These are phyloP conservation scores for Hygrocybe punicea DNA, from an alignment of 768 basidiomycete genomes.

Conservation along the genomic window DNA sequence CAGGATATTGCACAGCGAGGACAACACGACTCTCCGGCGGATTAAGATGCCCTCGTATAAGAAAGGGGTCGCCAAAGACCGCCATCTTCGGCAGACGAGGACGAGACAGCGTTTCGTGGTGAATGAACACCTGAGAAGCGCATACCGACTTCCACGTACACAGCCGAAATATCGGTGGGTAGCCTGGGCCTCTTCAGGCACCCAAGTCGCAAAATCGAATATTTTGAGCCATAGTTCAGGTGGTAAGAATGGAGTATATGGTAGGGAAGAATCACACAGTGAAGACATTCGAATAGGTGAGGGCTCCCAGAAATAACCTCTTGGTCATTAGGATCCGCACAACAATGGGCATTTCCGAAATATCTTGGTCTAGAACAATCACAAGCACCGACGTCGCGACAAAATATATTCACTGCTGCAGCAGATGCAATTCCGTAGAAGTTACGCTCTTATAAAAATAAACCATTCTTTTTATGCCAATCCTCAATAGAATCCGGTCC, in stretches of 20 bases:
- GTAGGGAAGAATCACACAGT: too few relatives aligned
- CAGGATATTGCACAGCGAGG: neutral
- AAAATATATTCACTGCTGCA: too few relatives aligned
- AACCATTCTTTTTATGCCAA: conserved; percentile 56
- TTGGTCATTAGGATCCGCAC: too few relatives aligned
- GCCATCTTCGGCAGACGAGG: conserved; percentile 10
- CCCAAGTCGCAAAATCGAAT: neutral
- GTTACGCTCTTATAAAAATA: too few relatives aligned
- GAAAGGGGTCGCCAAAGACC: conserved; percentile 2
- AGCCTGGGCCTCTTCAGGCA: neutral
- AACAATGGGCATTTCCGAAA: too few relatives aligned
- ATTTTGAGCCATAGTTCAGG: neutral
- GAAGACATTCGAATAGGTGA: too few relatives aligned
- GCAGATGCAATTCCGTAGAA: too few relatives aligned
- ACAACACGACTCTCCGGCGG: neutral
- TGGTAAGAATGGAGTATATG: neutral
- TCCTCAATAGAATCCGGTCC: conserved; percentile 47
- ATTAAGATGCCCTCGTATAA: conserved; percentile 10
- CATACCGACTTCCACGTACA: neutral
- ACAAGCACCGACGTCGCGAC: too few relatives aligned
- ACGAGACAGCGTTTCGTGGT: conserved; percentile 2
- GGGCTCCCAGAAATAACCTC: too few relatives aligned
- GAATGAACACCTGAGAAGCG: neutral
- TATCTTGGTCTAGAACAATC: too few relatives aligned
- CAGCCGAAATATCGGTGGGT: neutral